phyloP scores from a whole-genome alignment of 345 rosid species.

The thale cress (Arabidopsis thaliana) region TAIR10.1 NC_003074.8:3325001-3325500 shows the following conservation, averaged over 20 bases:
- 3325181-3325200: background rate
- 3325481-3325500: constrained; percentile 14
- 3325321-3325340: constrained; percentile 36
- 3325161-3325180: background rate
- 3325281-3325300: background rate
- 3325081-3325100: background rate
- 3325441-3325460: constrained; percentile 16
- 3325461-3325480: background rate
- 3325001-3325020: background rate
- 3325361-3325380: constrained; percentile 28
- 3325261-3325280: constrained; percentile 8
- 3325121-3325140: background rate
- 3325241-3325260: background rate
- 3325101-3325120: background rate
- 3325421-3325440: background rate
- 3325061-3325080: background rate
- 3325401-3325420: constrained; percentile 5
- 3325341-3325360: constrained; percentile 46
- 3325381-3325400: constrained; percentile 24
- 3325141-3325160: background rate
- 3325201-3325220: background rate
- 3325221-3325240: constrained; percentile 10
- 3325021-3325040: background rate
- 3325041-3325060: background rate
- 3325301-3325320: constrained; percentile 35